These are phyloP conservation scores for Diaporthe destruens DNA, from an alignment of 2,329 filamentous ascomycete species.

Conservation along the genomic window DNA sequence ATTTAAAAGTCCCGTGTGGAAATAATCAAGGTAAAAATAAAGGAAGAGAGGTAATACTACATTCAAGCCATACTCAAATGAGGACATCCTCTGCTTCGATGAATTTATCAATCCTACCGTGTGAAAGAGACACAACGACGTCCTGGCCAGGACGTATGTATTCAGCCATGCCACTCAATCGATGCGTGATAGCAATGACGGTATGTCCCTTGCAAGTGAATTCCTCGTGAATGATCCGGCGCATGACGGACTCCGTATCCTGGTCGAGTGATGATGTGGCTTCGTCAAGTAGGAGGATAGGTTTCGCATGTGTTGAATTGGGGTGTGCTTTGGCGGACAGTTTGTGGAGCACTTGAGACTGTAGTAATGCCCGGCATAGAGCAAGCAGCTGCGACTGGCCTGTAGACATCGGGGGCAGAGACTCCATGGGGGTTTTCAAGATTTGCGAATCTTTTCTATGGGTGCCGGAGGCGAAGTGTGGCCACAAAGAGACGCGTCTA, in stretches of 20 bases:
- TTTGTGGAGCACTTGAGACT: not conserved
- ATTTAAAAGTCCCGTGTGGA: too few relatives aligned
- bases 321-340: not conserved
- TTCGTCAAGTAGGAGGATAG: not conserved
- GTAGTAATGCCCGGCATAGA: not conserved
- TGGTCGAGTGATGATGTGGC: conserved; percentile 3
- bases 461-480: not conserved
- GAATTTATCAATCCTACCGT: not conserved
- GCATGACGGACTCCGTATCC: not conserved
- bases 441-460: not conserved
- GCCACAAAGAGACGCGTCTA: not conserved
- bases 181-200: not conserved
- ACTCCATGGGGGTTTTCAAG: not conserved
- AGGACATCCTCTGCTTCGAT: not conserved
- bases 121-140: not conserved
- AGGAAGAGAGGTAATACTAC: too few relatives aligned
- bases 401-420: not conserved
- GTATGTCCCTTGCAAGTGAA: not conserved
- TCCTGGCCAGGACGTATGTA: not conserved
- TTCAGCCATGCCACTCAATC: not conserved
- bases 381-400: conserved; percentile 1
- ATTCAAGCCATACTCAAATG: not conserved
- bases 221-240: not conserved
- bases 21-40: too few relatives aligned
- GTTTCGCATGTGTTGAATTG: not conserved